Evolutionary conservation across 805 yeast genomes (phyloP).

Genomic region (Kurtzmaniella cleridarum): DNA sequence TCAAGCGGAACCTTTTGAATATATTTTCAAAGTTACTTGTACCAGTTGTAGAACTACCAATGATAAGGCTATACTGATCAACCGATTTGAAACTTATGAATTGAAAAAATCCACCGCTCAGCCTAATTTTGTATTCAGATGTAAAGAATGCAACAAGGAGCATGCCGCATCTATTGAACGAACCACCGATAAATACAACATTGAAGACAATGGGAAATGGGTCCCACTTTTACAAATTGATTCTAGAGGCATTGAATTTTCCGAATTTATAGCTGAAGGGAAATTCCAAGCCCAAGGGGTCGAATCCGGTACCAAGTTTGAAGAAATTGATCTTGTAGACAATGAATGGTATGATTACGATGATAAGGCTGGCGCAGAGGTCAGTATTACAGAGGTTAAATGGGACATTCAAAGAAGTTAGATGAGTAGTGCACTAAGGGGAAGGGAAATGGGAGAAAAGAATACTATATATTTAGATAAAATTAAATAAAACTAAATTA

Average conservation of each 20-base stretch:
- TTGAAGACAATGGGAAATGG: slow-evolving; percentile 34
- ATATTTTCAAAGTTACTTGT: slow-evolving; percentile 69
- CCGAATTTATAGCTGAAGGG: slow-evolving; percentile 65
- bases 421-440: slow-evolving; percentile 1
- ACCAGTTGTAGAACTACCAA: slow-evolving; percentile 76
- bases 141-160: slow-evolving; percentile 55
- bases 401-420: slow-evolving; percentile 51
- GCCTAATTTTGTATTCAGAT: slow-evolving; percentile 76
- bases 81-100: slow-evolving; percentile 60
- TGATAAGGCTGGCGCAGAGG: slow-evolving; percentile 76
- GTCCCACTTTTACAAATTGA: slow-evolving; percentile 63
- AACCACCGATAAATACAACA: slow-evolving; percentile 25
- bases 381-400: slow-evolving; percentile 65
- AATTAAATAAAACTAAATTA: too few species aligned
- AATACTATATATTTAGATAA: too few species aligned
- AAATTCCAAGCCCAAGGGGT: slow-evolving; percentile 51
- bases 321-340: slow-evolving; percentile 66
- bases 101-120: slow-evolving; percentile 72
- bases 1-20: slow-evolving; percentile 60
- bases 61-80: slow-evolving; percentile 63
- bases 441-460: too few species aligned
- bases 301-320: slow-evolving; percentile 47
- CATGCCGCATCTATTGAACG: slow-evolving; percentile 31
- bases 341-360: slow-evolving; percentile 96
- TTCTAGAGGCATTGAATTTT: slow-evolving; percentile 76